Percentiles rank a stretch among this genome's conserved stretches.
These are phyloP conservation scores for Ammopiptanthus mongolicus DNA, from an alignment of 306 rosid species.

Conservation along the genomic window DNA sequence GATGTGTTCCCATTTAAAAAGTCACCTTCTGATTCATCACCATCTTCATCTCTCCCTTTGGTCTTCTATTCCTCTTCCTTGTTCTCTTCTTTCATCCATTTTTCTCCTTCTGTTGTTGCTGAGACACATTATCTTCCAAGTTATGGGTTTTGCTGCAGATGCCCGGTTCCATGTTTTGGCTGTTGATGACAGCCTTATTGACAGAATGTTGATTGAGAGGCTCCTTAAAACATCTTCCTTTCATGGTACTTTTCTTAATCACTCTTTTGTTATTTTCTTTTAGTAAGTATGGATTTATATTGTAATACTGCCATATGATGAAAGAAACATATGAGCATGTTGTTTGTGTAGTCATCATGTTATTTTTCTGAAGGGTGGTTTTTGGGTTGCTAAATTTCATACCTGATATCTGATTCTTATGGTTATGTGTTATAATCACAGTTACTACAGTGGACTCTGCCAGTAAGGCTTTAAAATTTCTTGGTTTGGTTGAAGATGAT, in stretches of 20 bases:
- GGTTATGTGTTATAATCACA: slow-evolving; percentile 26
- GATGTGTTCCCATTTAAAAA: slow-evolving; percentile 49
- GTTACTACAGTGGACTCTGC: slow-evolving; percentile 89
- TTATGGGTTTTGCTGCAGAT: slow-evolving; percentile 55
- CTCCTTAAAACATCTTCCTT: slow-evolving; percentile 83
- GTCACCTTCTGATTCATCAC: slow-evolving; percentile 19
- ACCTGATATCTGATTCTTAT: slow-evolving; percentile 1
- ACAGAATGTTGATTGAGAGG: slow-evolving; percentile 76
- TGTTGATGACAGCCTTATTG: slow-evolving; percentile 78
- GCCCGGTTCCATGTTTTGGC: slow-evolving; percentile 79
- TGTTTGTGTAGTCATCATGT: neutral
- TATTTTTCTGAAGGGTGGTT: neutral
- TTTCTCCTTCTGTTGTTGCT: neutral
- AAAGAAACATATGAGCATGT: neutral
- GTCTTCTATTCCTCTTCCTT: neutral
- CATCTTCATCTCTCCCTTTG: neutral
- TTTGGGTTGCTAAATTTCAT: neutral
- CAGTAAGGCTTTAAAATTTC: slow-evolving; percentile 65
- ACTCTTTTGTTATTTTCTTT: neutral
- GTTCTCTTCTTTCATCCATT: neutral
- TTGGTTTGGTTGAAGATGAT: slow-evolving; percentile 65
- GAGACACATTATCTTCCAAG: neutral
- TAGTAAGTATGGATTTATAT: neutral
- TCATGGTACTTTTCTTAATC: slow-evolving; percentile 47
- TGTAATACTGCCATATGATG: neutral